Evolutionary conservation across 1,284 basidiomycete species (phyloP), one percentile per base, ranked within the genome.

Genomic region (Inonotus obliquus): DNA sequence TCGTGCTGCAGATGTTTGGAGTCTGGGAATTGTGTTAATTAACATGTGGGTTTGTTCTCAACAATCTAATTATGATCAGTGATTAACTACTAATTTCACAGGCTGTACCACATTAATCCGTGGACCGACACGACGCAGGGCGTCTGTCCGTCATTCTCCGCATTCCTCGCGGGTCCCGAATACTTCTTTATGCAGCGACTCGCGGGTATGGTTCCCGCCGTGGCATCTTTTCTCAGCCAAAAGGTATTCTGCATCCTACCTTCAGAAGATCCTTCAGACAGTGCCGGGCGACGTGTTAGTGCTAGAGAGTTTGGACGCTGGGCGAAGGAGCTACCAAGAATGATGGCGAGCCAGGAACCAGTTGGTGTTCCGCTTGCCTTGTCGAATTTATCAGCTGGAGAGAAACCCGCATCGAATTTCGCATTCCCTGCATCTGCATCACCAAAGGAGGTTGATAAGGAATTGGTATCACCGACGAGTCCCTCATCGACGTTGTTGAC

Each of bases 1-100:
- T 60, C 90, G 89, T 68, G 92, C 94, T 65, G 96, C 97, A 64
- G 96, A 99, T 76, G 93, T 98, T 60, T 99, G 96, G 96, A 98
- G 96, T 29, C 83, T 99, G 66, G 97, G 96, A 63, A 96, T 99
- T 71, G 96, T 99, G 63, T 85, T 99, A 68, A 93, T 99, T 81
- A 99, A 99, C 75, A 93, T 99, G 89, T 91, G 68, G 39, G 84
- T 79, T 11, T 55, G 54, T 32, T 63, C 60, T 54, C 39, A 60
- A 49, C 23, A 10, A 14, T 2, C n/a, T 14, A 49, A 14, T 14
- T 23, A 49, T 2, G 23, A 11, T 21, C 64, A 54, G 54, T 38
- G 38, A 65, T 63, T 47, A 25, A 10, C 41, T 49, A 61, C 35
- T 59, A 32, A 4, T 53, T 53, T 63, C 37, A 41, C 68, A 92